These are phyloP conservation scores for Arachis stenosperma DNA, from an alignment of 306 rosid genomes.

Conservation along the genomic window DNA sequence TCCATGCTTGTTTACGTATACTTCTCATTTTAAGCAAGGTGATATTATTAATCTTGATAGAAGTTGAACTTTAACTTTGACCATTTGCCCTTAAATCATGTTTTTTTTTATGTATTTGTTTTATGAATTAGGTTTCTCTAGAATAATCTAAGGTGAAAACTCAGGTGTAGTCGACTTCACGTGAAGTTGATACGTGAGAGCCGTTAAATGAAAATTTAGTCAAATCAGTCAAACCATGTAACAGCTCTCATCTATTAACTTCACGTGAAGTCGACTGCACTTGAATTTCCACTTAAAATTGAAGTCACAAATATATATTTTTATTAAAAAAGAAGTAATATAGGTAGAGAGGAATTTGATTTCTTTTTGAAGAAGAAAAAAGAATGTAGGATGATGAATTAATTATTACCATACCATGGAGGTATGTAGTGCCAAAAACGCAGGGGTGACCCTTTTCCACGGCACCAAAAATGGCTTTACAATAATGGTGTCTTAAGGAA, in stretches of 20 bases:
- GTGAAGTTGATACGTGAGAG: too few species aligned
- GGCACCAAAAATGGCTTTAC: conserved; percentile 68
- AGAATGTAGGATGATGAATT: neutral
- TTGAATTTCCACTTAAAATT: too few species aligned
- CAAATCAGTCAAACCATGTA: too few species aligned
- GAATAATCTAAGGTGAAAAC: neutral
- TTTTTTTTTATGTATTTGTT: neutral
- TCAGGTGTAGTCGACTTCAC: too few species aligned
- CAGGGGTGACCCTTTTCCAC: conserved; percentile 54
- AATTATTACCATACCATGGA: neutral
- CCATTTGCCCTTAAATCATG: conserved; percentile 24
- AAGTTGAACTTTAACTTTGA: conserved; percentile 40
- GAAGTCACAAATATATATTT: neutral
- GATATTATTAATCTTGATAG: neutral
- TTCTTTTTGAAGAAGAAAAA: neutral
- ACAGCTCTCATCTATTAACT: too few species aligned
- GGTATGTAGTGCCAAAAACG: conserved; percentile 68
- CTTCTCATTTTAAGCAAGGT: neutral
- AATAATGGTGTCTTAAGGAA: conserved; percentile 44
- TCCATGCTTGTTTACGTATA: conserved; percentile 22
- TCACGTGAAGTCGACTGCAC: too few species aligned
- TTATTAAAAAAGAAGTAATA: neutral
- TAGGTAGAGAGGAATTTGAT: neutral
- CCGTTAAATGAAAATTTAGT: too few species aligned
- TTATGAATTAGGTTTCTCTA: neutral